phyloP scores from a whole-genome alignment of 1,139 yeast genomes.

The Kodamaea alishanica region DNA sequence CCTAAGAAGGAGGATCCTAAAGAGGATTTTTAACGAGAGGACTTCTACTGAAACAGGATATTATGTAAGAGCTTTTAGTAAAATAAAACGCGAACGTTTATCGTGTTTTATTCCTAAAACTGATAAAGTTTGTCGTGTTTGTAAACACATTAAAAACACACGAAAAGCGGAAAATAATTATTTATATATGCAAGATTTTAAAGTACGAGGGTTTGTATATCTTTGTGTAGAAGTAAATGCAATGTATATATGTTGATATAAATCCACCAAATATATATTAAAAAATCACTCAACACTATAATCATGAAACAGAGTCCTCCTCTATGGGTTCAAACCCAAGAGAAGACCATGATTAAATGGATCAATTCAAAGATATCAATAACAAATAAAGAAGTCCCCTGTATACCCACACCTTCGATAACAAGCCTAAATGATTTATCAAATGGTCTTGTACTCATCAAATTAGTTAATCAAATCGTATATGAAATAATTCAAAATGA shows the following conservation, averaged over 20 bases:
- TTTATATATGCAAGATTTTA: too few relatives aligned
- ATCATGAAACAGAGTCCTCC: constrained; percentile 6
- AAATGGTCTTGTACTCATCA: constrained; percentile 39
- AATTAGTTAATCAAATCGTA: constrained; percentile 33
- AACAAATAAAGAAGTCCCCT: constrained; percentile 20
- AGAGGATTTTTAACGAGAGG: too few relatives aligned
- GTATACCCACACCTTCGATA: constrained; percentile 23
- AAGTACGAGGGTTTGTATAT: constrained; percentile 1
- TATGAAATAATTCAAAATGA: constrained; percentile 17
- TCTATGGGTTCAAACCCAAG: constrained; percentile 42
- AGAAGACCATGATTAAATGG: constrained; percentile 48
- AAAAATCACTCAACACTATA: background rate
- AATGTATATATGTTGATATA: background rate
- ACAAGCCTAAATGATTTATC: constrained; percentile 30
- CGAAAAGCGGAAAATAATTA: background rate
- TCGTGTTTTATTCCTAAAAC: constrained; percentile 5
- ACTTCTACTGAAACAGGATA: too few relatives aligned
- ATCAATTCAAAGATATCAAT: constrained; percentile 26
- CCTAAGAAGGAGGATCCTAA: too few relatives aligned
- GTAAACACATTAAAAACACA: background rate
- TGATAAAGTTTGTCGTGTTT: constrained; percentile 1
- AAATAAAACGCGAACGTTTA: too few relatives aligned
- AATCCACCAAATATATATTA: background rate
- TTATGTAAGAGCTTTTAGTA: too few relatives aligned
- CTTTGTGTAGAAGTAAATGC: background rate